Percentiles rank a stretch among this genome's conserved stretches.
phyloP scores from a whole-genome alignment of 179 eudicot genomes.

The Nepenthes alata region DNA sequence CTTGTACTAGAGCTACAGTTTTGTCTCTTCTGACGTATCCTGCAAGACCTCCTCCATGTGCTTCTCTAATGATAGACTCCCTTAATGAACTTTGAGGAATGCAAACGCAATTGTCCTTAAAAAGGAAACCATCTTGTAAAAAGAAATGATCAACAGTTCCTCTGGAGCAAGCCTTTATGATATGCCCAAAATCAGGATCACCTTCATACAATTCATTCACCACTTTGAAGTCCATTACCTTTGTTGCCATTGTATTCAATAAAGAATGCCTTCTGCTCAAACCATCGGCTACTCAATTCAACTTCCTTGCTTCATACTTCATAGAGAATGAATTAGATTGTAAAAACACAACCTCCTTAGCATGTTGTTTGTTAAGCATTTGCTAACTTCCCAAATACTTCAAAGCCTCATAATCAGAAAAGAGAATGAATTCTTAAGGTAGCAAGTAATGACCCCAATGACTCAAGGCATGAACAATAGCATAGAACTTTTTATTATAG shows the following conservation, averaged over 20 bases:
- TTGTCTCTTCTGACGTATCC: slow-evolving; percentile 8
- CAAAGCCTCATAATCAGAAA: slow-evolving; percentile 7
- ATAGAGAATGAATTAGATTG: not conserved
- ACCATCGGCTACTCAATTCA: slow-evolving; percentile 3
- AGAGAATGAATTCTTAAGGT: slow-evolving; percentile 1
- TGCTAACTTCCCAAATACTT: slow-evolving; percentile 3
- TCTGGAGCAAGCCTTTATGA: not conserved
- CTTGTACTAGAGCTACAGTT: not conserved
- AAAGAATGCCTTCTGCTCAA: slow-evolving; percentile 1
- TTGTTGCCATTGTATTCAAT: not conserved
- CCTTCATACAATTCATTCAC: not conserved
- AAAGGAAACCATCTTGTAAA: not conserved
- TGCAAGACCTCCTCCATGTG: slow-evolving; percentile 3
- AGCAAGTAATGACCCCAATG: not conserved
- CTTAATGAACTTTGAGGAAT: not conserved
- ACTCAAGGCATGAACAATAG: not conserved
- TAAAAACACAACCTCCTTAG: not conserved
- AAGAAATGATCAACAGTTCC: not conserved
- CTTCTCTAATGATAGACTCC: slow-evolving; percentile 1
- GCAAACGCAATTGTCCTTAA: not conserved
- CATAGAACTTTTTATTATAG: slow-evolving; percentile 6
- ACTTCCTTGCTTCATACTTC: slow-evolving; percentile 1
- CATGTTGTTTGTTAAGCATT: not conserved
- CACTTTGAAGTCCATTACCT: not conserved
- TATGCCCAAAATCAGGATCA: not conserved